Percentiles rank a stretch among this genome's conserved stretches.
These are phyloP conservation scores for Penicillium sp. DNA, from an alignment of 2,329 filamentous ascomycete species.

Conservation along the genomic window DNA sequence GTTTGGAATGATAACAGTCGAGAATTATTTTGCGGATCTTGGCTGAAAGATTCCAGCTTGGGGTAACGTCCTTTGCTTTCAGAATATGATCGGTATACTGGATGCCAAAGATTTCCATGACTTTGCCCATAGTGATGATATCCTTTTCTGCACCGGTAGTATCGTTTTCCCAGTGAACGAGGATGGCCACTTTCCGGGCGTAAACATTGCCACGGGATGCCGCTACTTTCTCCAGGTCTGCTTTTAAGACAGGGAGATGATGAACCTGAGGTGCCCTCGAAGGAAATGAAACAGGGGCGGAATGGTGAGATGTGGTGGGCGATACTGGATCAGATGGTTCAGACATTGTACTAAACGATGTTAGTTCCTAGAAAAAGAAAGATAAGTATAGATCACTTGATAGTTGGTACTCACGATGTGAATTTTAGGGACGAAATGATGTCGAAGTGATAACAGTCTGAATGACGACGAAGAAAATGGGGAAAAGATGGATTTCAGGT, in stretches of 20 bases:
- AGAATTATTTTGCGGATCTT: background rate
- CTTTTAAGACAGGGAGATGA: slow-evolving; percentile 50
- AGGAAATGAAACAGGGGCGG: background rate
- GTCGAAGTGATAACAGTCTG: background rate
- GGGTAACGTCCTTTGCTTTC: background rate
- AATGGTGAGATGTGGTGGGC: background rate
- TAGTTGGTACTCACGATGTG: background rate
- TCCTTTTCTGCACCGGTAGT: background rate
- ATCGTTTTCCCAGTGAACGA: background rate
- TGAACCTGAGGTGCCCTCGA: background rate
- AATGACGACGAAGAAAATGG: background rate
- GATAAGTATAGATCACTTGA: background rate
- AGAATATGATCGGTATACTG: background rate
- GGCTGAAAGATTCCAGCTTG: background rate
- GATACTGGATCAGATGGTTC: background rate
- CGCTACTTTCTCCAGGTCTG: background rate
- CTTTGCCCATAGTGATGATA: background rate
- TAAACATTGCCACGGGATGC: background rate
- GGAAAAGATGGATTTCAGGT: background rate
- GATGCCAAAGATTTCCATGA: background rate
- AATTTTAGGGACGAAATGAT: background rate
- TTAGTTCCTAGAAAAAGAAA: background rate
- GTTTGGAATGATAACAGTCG: background rate
- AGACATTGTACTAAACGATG: background rate
- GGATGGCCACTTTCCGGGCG: background rate